Conservation (phyloP, 208 protist genomes). For the Phytomonas francai region DNA sequence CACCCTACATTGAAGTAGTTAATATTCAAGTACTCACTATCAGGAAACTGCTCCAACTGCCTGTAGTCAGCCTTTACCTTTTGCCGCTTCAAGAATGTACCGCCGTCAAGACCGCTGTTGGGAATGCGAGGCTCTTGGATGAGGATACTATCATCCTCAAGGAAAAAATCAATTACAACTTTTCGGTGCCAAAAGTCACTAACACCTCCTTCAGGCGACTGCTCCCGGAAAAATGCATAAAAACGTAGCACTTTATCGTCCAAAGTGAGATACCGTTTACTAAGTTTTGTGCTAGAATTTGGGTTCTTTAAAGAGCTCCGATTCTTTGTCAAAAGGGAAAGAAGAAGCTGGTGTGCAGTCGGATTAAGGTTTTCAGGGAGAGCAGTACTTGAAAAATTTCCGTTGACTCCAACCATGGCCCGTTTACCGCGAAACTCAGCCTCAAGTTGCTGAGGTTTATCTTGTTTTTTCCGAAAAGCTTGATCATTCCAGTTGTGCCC, state of each 20-base stretch:
- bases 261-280: slow-evolving; percentile 54
- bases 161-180: slow-evolving; percentile 90
- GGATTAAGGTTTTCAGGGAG: slow-evolving; percentile 36
- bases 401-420: slow-evolving; percentile 35
- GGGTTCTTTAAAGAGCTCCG: neutral
- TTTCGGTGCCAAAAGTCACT: slow-evolving; percentile 88
- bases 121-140: slow-evolving; percentile 88
- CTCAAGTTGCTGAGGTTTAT: slow-evolving; percentile 79
- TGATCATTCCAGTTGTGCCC: slow-evolving; percentile 87
- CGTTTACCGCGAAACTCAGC: slow-evolving; percentile 72
- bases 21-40: slow-evolving; percentile 74
- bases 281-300: slow-evolving; percentile 13
- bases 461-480: slow-evolving; percentile 72
- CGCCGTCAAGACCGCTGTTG: slow-evolving; percentile 94
- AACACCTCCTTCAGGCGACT: slow-evolving; percentile 76
- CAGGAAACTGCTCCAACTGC: slow-evolving; percentile 73
- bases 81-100: slow-evolving; percentile 89
- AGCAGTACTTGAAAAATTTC: slow-evolving; percentile 30
- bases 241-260: slow-evolving; percentile 94
- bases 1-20: slow-evolving; percentile 91
- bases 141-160: slow-evolving; percentile 91
- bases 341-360: slow-evolving; percentile 71
- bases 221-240: slow-evolving; percentile 93
- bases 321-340: slow-evolving; percentile 24
- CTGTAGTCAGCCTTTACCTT: slow-evolving; percentile 63